Percentiles rank a stretch among this genome's conserved stretches.
Evolutionary conservation across 129 eudicot genomes (phyloP).

Genomic region (Apium graveolens): DNA sequence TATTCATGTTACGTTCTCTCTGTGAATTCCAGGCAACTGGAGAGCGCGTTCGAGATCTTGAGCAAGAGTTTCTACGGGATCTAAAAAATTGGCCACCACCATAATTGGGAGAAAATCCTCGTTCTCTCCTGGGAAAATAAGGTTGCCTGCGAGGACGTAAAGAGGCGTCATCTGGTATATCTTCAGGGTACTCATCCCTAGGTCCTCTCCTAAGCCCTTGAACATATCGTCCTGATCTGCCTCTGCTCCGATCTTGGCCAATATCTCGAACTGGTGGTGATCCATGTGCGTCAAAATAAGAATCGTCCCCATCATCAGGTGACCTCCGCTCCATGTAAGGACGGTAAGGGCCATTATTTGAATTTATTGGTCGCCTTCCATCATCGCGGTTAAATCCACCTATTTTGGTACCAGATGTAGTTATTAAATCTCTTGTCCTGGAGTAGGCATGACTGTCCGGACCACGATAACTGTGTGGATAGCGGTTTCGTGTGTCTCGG

Average conservation of each 20-base stretch:
- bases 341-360: constrained; percentile 30
- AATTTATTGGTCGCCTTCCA: constrained; percentile 25
- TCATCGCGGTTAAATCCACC: constrained; percentile 28
- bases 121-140: constrained; percentile 33
- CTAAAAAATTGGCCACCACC: constrained; percentile 22
- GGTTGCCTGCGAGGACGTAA: constrained; percentile 23
- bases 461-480: constrained; percentile 19
- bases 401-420: constrained; percentile 23
- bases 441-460: constrained; percentile 25
- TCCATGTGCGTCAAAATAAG: constrained; percentile 30
- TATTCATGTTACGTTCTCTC: constrained; percentile 30
- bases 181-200: constrained; percentile 44
- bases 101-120: constrained; percentile 40
- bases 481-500: constrained; percentile 38
- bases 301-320: constrained; percentile 43
- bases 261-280: constrained; percentile 26
- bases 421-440: constrained; percentile 30
- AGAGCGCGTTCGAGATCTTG: constrained; percentile 68
- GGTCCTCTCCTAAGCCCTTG: constrained; percentile 42
- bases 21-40: constrained; percentile 53
- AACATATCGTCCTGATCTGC: constrained; percentile 28
- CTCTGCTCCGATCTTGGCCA: constrained; percentile 37
- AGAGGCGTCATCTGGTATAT: constrained; percentile 16
- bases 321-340: constrained; percentile 36
- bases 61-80: constrained; percentile 44